phyloP scores from a whole-genome alignment of 331 rosid species.

The Ulmus americana region DNA sequence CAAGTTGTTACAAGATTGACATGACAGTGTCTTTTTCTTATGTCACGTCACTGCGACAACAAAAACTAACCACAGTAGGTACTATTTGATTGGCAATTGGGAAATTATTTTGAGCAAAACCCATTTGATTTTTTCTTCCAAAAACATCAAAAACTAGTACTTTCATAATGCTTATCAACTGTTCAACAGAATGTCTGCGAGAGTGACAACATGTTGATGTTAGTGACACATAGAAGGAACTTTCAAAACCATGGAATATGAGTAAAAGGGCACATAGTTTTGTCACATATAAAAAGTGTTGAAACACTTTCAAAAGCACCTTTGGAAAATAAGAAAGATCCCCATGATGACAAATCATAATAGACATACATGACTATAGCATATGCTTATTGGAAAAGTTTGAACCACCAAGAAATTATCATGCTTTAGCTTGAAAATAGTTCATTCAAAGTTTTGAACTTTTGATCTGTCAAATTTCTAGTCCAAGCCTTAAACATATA shows the following conservation, averaged over 20 bases:
- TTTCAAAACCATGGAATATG: slow-evolving; percentile 19
- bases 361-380: slow-evolving; percentile 12
- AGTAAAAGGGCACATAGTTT: slow-evolving; percentile 17
- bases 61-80: background rate
- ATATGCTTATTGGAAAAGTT: slow-evolving; percentile 19
- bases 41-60: no score
- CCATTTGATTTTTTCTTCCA: background rate
- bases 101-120: background rate
- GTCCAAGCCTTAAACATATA: slow-evolving; percentile 6
- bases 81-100: background rate
- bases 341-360: slow-evolving; percentile 32
- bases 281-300: slow-evolving; percentile 11
- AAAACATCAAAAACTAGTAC: background rate
- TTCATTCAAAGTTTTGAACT: slow-evolving; percentile 22
- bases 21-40: no score
- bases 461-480: background rate
- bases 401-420: slow-evolving; percentile 17
- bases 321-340: slow-evolving; percentile 23
- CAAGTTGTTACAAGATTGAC: no score
- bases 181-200: background rate
- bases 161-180: background rate
- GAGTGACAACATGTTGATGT: slow-evolving; percentile 13
- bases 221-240: slow-evolving; percentile 19
- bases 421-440: slow-evolving; percentile 3
- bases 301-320: slow-evolving; percentile 36